Percentiles rank a stretch among this genome's conserved stretches.
These are phyloP conservation scores for Phytopythium helicoides DNA, from an alignment of 352 stramenopile genomes.

Conservation along the genomic window DNA sequence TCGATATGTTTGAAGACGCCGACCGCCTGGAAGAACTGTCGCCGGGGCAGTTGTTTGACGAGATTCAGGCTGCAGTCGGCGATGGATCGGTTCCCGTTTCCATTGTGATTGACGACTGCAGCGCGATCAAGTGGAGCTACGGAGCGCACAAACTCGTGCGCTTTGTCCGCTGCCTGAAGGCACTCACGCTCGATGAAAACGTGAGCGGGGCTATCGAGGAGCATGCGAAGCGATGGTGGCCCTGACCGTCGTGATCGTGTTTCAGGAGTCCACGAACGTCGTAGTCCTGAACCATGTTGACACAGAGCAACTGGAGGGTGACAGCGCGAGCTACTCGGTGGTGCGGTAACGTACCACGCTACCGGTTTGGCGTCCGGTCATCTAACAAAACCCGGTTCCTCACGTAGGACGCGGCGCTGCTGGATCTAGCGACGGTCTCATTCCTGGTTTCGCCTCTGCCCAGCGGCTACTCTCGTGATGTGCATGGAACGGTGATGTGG, in stretches of 20 bases:
- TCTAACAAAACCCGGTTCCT: not conserved
- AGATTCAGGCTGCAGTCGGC: constrained; percentile 15
- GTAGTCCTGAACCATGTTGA: constrained; percentile 60
- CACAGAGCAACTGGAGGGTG: constrained; percentile 20
- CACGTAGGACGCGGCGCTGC: constrained; percentile 36
- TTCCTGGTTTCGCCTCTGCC: constrained; percentile 49
- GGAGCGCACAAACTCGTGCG: constrained; percentile 33
- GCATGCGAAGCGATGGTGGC: not conserved
- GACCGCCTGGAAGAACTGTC: constrained; percentile 4
- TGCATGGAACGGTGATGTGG: constrained; percentile 59
- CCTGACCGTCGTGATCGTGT: not conserved
- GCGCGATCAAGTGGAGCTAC: constrained; percentile 58
- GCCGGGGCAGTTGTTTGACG: constrained; percentile 28
- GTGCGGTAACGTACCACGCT: not conserved
- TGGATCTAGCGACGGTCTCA: constrained; percentile 56
- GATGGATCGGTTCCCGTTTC: constrained; percentile 16
- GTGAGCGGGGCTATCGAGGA: constrained; percentile 16
- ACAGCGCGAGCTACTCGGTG: not conserved
- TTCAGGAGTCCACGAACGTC: constrained; percentile 37
- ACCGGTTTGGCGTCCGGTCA: not conserved
- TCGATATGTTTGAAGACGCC: constrained; percentile 35
- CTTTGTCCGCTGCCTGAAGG: constrained; percentile 67
- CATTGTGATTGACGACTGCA: constrained; percentile 66
- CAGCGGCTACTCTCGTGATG: constrained; percentile 74
- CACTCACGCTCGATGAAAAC: constrained; percentile 46